These are phyloP conservation scores for Neurospora intermedia DNA, from an alignment of 495 filamentous ascomycete genomes.

Conservation along the genomic window DNA sequence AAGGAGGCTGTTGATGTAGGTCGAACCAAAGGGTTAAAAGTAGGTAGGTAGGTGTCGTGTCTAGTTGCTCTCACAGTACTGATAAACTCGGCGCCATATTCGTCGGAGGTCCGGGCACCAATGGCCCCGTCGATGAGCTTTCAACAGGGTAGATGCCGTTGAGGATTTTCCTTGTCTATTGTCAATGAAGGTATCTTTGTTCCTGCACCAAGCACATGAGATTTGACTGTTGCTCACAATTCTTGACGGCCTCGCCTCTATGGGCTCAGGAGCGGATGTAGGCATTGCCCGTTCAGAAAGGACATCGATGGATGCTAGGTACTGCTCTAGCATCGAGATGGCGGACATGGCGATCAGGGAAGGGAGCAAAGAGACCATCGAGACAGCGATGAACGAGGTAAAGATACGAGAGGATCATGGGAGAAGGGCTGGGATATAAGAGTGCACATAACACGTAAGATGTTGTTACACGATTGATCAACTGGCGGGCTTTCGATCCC, in stretches of 20 bases:
- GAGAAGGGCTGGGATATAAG: conserved; percentile 7
- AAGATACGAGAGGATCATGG: conserved; percentile 7
- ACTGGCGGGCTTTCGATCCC: too few species aligned
- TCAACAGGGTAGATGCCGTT: conserved; percentile 21
- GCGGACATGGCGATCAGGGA: too few species aligned
- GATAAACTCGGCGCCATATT: conserved; percentile 19
- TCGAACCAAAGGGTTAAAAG: too few species aligned
- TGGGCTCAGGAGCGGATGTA: conserved; percentile 28
- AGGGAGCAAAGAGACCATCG: too few species aligned
- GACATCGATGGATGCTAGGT: too few species aligned
- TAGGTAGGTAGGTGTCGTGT: too few species aligned
- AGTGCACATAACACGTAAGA: not conserved
- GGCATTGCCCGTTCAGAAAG: too few species aligned
- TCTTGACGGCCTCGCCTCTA: too few species aligned
- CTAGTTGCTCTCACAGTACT: conserved; percentile 27
- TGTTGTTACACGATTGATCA: too few species aligned
- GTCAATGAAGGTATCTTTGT: not conserved
- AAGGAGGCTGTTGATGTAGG: too few species aligned
- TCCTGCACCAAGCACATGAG: not conserved
- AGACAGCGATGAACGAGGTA: too few species aligned
- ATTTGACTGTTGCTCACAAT: not conserved
- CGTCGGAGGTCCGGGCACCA: conserved; percentile 15
- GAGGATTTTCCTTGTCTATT: conserved; percentile 18
- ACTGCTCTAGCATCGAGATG: too few species aligned
- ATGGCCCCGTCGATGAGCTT: conserved; percentile 18